Conservation (phyloP, 2,329 filamentous ascomycete species). For the Chaetomium sp. region DNA sequence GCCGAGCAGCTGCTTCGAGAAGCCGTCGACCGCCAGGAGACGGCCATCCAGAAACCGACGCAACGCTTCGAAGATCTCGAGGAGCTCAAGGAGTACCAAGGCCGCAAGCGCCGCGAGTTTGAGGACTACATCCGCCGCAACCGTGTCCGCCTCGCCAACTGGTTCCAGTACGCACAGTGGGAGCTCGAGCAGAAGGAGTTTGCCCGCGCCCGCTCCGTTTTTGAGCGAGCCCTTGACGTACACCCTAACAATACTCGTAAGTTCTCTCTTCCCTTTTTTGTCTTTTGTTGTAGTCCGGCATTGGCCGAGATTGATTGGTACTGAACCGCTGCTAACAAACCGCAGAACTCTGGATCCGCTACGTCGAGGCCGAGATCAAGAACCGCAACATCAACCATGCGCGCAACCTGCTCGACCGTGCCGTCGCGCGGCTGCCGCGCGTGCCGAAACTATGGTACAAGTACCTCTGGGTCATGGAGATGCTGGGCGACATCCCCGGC, state of each 20-base stretch:
- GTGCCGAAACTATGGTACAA: conserved; percentile 99
- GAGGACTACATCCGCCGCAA: conserved; percentile 97
- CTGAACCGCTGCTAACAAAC: conserved; percentile 7
- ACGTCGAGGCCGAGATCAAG: conserved; percentile 96
- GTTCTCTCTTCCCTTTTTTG: neutral
- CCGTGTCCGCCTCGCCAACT: conserved; percentile 94
- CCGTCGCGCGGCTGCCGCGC: conserved; percentile 84
- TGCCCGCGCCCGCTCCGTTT: conserved; percentile 81
- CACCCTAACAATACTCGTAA: conserved; percentile 70
- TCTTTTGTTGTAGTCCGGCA: too few relatives aligned
- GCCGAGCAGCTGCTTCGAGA: conserved; percentile 96
- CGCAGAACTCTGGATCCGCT: conserved; percentile 70
- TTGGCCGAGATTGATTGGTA: too few relatives aligned
- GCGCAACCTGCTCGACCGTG: conserved; percentile 85
- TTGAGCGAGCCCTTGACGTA: conserved; percentile 89
- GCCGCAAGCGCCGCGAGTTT: conserved; percentile 90
- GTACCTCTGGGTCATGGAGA: conserved; percentile 98
- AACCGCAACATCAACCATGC: conserved; percentile 94
- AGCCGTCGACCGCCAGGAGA: conserved; percentile 93
- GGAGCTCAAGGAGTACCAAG: conserved; percentile 96
- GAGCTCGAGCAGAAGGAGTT: conserved; percentile 98
- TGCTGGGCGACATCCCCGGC: conserved; percentile 86
- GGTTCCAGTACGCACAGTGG: conserved; percentile 96
- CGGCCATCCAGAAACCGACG: conserved; percentile 78
- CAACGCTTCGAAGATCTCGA: conserved; percentile 95